Conservation (phyloP, 2,329 filamentous ascomycete genomes). For the Xylariaceae sp. region DNA sequence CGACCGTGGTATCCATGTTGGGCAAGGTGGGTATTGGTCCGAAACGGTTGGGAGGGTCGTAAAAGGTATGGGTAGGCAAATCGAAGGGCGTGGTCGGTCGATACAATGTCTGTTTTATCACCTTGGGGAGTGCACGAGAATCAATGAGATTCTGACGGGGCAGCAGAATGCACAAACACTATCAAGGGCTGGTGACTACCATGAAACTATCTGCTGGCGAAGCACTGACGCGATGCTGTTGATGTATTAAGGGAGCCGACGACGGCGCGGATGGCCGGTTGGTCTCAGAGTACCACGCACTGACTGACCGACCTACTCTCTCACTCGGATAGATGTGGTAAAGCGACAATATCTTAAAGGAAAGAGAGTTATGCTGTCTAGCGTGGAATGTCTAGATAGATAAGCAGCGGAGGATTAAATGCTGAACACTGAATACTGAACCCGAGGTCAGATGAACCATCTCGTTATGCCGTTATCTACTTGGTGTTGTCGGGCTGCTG, state of each 20-base stretch:
- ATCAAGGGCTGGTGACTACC: no score
- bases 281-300: conserved; percentile 1
- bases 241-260: conserved; percentile 3
- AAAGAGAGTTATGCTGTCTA: no score
- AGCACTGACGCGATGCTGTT: no score
- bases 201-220: no score
- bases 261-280: not conserved
- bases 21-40: not conserved
- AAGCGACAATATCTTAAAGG: not conserved
- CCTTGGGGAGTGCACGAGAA: no score
- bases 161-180: no score
- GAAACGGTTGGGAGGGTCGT: not conserved
- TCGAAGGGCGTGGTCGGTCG: no score
- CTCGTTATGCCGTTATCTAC: no score
- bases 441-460: no score
- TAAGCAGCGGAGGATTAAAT: no score
- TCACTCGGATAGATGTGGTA: not conserved
- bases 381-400: not conserved
- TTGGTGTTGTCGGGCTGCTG: conserved; percentile 12
- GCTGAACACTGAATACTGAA: not conserved
- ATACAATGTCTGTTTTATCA: no score
- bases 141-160: no score
- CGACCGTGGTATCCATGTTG: conserved; percentile 59
- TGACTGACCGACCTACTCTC: not conserved
- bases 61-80: not conserved